Evolutionary conservation across 768 basidiomycete genomes (phyloP).

Genomic region (Fomitopsis pulvina): DNA sequence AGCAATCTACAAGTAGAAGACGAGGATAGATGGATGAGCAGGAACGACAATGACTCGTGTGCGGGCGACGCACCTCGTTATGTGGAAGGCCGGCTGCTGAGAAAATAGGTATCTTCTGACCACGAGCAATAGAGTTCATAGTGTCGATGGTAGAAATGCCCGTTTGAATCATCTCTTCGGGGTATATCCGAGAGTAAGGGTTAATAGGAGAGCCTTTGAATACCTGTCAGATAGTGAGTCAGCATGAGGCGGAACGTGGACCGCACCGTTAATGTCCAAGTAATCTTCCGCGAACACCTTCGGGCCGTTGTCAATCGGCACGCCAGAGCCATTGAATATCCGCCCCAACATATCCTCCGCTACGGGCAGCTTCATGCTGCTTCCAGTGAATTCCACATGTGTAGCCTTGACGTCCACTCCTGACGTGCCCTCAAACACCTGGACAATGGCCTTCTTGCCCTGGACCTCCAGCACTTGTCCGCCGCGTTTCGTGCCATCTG

Average conservation of each 20-base stretch:
- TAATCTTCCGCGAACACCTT: slow-evolving; percentile 99
- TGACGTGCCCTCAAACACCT: slow-evolving; percentile 97
- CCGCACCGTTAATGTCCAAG: slow-evolving; percentile 94
- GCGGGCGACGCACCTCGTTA: slow-evolving; percentile 66
- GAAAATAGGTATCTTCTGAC: slow-evolving; percentile 99
- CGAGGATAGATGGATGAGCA: slow-evolving; percentile 4
- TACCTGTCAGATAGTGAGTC: slow-evolving; percentile 11
- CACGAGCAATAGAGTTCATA: slow-evolving; percentile 99
- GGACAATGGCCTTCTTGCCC: slow-evolving; percentile 98
- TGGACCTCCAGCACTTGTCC: slow-evolving; percentile 98
- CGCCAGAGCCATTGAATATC: slow-evolving; percentile 98
- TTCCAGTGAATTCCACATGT: slow-evolving; percentile 96
- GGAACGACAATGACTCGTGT: slow-evolving; percentile 3
- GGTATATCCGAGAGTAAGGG: slow-evolving; percentile 96
- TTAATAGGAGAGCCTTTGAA: slow-evolving; percentile 90
- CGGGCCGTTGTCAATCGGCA: slow-evolving; percentile 96
- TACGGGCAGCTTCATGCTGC: slow-evolving; percentile 97
- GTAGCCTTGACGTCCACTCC: slow-evolving; percentile 97
- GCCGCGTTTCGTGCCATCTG: slow-evolving; percentile 91
- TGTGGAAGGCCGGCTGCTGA: slow-evolving; percentile 98
- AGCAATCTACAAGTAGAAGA: slow-evolving; percentile 62
- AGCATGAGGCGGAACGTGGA: slow-evolving; percentile 2
- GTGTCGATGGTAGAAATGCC: slow-evolving; percentile 98
- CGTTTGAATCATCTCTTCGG: slow-evolving; percentile 99
- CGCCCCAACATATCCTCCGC: slow-evolving; percentile 99